Evolutionary conservation across 768 basidiomycete genomes (phyloP).

Genomic region (Termitomyces sp.): DNA sequence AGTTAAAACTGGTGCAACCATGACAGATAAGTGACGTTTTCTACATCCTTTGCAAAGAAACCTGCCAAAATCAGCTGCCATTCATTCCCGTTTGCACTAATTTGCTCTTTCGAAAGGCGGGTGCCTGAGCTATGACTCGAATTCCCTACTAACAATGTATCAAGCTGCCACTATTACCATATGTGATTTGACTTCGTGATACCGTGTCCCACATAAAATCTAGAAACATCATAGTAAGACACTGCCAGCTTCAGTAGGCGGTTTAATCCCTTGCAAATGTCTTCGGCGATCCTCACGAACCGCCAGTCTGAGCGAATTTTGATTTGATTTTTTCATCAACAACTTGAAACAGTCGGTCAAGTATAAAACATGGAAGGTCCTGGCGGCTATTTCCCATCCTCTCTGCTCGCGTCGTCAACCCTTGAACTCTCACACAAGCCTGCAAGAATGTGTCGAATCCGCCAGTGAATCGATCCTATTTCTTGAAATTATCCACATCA

Average conservation of each 20-base stretch:
- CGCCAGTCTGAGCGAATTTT: background rate
- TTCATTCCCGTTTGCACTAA: background rate
- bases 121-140: background rate
- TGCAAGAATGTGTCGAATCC: slow-evolving; percentile 9
- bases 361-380: background rate
- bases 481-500: background rate
- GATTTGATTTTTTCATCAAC: background rate
- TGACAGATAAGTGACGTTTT: background rate
- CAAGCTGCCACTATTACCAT: background rate
- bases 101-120: background rate
- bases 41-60: background rate
- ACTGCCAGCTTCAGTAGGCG: background rate
- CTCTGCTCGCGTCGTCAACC: background rate
- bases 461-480: slow-evolving; percentile 3
- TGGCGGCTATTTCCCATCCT: background rate
- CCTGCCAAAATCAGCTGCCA: background rate
- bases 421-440: background rate
- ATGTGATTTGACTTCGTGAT: background rate
- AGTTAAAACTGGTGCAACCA: background rate
- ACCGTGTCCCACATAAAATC: background rate
- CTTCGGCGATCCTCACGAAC: background rate
- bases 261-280: background rate
- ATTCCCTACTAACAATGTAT: too few species aligned
- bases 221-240: background rate
- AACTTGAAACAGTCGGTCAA: background rate